These are phyloP conservation scores for Sisymbrium altissimum DNA, from an alignment of 345 rosid species.

Conservation along the genomic window DNA sequence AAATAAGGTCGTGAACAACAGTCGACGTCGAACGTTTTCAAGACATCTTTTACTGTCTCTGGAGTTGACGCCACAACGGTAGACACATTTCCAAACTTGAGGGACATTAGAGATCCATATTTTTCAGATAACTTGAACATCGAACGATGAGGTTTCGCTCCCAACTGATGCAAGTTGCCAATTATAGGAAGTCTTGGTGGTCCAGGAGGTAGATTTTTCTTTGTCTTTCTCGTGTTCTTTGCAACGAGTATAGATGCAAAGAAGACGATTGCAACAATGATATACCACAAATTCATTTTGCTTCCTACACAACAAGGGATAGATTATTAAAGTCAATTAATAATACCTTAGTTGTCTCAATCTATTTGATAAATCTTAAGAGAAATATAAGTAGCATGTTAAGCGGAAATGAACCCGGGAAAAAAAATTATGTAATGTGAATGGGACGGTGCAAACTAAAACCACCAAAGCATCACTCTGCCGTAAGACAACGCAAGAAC, in stretches of 20 bases:
- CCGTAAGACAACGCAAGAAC: not conserved
- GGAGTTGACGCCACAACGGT: conserved; percentile 43
- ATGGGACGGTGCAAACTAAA: not conserved
- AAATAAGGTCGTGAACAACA: conserved; percentile 40
- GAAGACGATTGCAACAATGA: conserved; percentile 1
- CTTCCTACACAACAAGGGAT: conserved; percentile 1
- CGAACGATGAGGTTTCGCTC: conserved; percentile 35
- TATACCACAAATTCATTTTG: conserved; percentile 21
- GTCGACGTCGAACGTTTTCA: conserved; percentile 31
- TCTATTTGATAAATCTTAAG: not conserved
- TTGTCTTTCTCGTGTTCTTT: conserved; percentile 3
- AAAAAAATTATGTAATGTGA: not conserved
- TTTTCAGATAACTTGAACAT: conserved; percentile 31
- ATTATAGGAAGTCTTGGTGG: conserved; percentile 42
- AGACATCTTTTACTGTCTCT: conserved; percentile 35
- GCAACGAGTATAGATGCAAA: conserved; percentile 17
- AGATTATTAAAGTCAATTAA: not conserved
- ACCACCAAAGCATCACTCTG: not conserved
- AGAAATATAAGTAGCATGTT: not conserved
- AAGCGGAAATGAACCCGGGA: not conserved
- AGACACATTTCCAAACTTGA: conserved; percentile 40
- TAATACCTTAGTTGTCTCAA: not conserved
- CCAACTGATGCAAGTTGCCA: conserved; percentile 46
- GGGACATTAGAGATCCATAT: conserved; percentile 45
- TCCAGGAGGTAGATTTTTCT: conserved; percentile 32